Conservation (phyloP, 2,329 filamentous ascomycete species). For the Verticillium longisporum region DNA sequence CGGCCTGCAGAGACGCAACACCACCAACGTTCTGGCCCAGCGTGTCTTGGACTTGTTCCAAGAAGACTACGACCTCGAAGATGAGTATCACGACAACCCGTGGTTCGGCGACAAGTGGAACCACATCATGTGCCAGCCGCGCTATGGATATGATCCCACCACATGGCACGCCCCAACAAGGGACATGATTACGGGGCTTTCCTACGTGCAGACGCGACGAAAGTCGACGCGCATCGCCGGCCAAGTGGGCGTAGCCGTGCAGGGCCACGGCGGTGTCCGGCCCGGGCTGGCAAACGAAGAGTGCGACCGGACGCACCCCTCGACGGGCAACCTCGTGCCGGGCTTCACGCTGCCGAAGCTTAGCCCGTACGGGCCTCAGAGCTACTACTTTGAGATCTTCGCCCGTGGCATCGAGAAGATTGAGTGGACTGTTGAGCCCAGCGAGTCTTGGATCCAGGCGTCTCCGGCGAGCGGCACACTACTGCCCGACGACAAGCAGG, state of each 20-base stretch:
- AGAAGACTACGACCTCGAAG: slow-evolving; percentile 39
- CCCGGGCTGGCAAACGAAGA: slow-evolving; percentile 42
- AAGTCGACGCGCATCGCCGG: slow-evolving; percentile 37
- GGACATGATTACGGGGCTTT: slow-evolving; percentile 46
- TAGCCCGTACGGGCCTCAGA: slow-evolving; percentile 21
- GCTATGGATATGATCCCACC: slow-evolving; percentile 43
- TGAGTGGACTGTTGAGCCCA: slow-evolving; percentile 19
- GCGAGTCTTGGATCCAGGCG: slow-evolving; percentile 25
- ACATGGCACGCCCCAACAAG: slow-evolving; percentile 51
- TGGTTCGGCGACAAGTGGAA: slow-evolving; percentile 48
- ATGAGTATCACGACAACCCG: slow-evolving; percentile 42
- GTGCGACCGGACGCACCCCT: slow-evolving; percentile 40
- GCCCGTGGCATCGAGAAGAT: slow-evolving; percentile 22
- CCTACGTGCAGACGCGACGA: slow-evolving; percentile 43
- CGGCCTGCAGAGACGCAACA: slow-evolving; percentile 48
- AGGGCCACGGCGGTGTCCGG: slow-evolving; percentile 24
- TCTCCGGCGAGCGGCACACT: slow-evolving; percentile 20
- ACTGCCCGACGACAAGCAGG: slow-evolving; percentile 19
- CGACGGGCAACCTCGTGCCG: slow-evolving; percentile 20
- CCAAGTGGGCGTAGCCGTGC: slow-evolving; percentile 24
- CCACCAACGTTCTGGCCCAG: slow-evolving; percentile 41
- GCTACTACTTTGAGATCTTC: slow-evolving; percentile 28
- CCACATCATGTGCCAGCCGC: slow-evolving; percentile 43
- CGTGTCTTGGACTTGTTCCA: slow-evolving; percentile 42
- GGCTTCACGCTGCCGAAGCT: slow-evolving; percentile 22